Evolutionary conservation across 2,329 filamentous ascomycete species (phyloP).

Genomic region (Fusarium irregulare): DNA sequence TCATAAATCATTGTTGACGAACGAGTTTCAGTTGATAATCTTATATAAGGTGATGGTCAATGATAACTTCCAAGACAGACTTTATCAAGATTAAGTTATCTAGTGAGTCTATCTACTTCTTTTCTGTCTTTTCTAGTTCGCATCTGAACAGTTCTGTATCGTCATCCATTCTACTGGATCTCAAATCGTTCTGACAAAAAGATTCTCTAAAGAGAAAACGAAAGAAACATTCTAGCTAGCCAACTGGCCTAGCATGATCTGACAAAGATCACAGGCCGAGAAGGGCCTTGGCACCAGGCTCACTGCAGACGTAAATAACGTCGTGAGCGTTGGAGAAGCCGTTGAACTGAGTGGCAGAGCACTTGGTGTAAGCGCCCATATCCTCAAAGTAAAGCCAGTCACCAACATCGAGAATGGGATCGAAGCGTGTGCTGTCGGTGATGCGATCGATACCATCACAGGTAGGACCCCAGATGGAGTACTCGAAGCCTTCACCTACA

Average conservation of each 20-base stretch:
- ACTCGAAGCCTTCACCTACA: conserved; percentile 71
- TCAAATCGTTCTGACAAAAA: conserved; percentile 29
- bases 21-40: not conserved
- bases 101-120: conserved; percentile 22
- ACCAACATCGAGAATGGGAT: conserved; percentile 84
- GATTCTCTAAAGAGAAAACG: conserved; percentile 29
- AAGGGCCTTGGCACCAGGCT: conserved; percentile 84
- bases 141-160: not conserved
- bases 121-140: not conserved
- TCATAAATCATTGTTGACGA: not conserved
- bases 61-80: not conserved
- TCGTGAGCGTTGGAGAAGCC: conserved; percentile 94
- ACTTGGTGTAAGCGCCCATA: conserved; percentile 99
- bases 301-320: conserved; percentile 93
- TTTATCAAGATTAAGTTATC: not conserved
- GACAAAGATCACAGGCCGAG: conserved; percentile 53
- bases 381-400: conserved; percentile 99
- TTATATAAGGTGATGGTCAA: not conserved
- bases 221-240: conserved; percentile 28
- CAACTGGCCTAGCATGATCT: not conserved
- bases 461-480: conserved; percentile 98
- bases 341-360: conserved; percentile 97
- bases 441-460: conserved; percentile 99
- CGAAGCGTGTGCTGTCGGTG: conserved; percentile 80
- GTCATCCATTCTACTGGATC: not conserved